Evolutionary conservation across 1,139 yeast species (phyloP).

Genomic region (Meyerozyma sp.): DNA sequence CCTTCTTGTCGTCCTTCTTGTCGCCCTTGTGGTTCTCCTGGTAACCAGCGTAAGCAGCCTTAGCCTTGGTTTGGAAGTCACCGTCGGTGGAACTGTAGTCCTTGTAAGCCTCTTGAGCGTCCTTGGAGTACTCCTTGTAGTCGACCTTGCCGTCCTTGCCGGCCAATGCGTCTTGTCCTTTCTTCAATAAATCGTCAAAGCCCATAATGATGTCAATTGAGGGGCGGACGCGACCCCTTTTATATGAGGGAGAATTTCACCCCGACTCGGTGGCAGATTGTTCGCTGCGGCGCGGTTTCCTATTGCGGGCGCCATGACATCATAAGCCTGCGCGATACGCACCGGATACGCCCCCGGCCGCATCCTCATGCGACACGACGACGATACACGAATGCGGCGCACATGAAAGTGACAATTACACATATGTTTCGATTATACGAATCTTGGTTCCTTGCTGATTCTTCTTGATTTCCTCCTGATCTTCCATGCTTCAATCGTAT

Average conservation of each 20-base stretch:
- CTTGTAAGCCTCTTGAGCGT: conserved; percentile 8
- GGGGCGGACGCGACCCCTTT: conserved; percentile 4
- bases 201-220: conserved; percentile 14
- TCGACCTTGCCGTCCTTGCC: conserved; percentile 6
- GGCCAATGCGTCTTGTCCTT: conserved; percentile 9
- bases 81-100: conserved; percentile 8
- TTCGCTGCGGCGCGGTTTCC: conserved; percentile 1
- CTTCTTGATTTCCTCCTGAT: background rate
- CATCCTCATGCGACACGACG: background rate
- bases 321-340: background rate
- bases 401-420: background rate
- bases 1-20: conserved; percentile 1
- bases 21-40: conserved; percentile 6
- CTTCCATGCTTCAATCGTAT: background rate
- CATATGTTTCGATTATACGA: no score
- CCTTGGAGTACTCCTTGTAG: conserved; percentile 6
- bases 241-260: background rate
- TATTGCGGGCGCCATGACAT: background rate
- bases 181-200: conserved; percentile 24
- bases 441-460: no score
- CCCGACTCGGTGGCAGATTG: background rate
- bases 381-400: background rate
- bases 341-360: background rate
- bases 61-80: conserved; percentile 7
- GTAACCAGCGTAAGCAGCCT: conserved; percentile 7